These are phyloP conservation scores for Herpetospermum pedunculosum DNA, from an alignment of 306 rosid species.

Conservation along the genomic window DNA sequence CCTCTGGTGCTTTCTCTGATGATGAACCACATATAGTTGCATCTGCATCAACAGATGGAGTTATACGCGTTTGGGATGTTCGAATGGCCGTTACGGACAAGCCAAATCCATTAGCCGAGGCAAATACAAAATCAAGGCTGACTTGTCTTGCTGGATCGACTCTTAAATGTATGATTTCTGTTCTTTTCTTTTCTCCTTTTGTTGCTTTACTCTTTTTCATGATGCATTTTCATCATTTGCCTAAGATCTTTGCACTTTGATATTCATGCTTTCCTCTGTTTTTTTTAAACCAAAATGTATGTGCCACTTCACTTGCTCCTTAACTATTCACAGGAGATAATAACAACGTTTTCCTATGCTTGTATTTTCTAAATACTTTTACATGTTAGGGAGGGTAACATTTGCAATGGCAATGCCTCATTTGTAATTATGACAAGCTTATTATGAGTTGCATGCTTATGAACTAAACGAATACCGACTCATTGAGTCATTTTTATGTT, in stretches of 20 bases:
- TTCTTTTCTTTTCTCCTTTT: neutral
- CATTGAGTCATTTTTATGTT: neutral
- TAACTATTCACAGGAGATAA: no score
- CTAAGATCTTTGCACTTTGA: neutral
- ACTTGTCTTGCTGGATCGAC: slow-evolving; percentile 86
- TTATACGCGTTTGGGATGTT: slow-evolving; percentile 85
- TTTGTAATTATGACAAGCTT: neutral
- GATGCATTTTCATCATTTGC: neutral
- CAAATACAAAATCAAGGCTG: slow-evolving; percentile 63
- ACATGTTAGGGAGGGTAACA: neutral
- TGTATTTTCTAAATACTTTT: neutral
- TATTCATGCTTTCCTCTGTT: neutral
- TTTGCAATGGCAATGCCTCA: neutral
- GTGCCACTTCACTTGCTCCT: neutral
- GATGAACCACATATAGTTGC: slow-evolving; percentile 67
- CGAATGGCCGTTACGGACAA: slow-evolving; percentile 61
- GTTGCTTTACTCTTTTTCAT: neutral
- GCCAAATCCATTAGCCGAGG: slow-evolving; percentile 66
- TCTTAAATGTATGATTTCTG: slow-evolving; percentile 46
- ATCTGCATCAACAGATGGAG: slow-evolving; percentile 84
- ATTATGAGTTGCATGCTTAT: neutral
- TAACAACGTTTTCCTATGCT: no score
- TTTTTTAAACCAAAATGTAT: neutral
- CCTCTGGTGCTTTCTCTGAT: slow-evolving; percentile 25
- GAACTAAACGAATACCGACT: neutral